Conservation (phyloP, 2,329 filamentous ascomycete genomes). For the Biscogniauxia mediterranea region DNA sequence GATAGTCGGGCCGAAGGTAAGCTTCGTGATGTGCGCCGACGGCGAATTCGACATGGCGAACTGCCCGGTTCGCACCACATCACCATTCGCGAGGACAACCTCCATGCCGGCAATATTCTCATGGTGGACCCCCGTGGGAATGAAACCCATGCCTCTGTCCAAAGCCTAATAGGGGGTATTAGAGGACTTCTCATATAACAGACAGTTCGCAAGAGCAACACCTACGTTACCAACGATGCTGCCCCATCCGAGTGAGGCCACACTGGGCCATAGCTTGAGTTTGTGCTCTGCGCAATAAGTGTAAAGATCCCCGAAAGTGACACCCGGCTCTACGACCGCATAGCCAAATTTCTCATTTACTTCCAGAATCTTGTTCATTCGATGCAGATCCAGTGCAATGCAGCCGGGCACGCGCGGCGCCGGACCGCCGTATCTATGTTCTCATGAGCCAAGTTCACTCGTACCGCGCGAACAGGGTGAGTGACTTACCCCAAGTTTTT, state of each 20-base stretch:
- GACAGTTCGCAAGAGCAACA: constrained; percentile 24
- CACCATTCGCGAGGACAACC: constrained; percentile 42
- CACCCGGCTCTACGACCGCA: constrained; percentile 46
- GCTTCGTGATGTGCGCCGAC: constrained; percentile 38
- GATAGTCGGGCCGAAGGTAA: constrained; percentile 41
- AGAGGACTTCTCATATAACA: constrained; percentile 13
- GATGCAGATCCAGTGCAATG: constrained; percentile 44
- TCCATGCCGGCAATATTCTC: constrained; percentile 45
- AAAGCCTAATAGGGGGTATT: constrained; percentile 32
- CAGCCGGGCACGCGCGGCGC: constrained; percentile 45
- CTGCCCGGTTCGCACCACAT: constrained; percentile 43
- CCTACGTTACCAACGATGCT: constrained; percentile 47
- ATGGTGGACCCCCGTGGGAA: constrained; percentile 40
- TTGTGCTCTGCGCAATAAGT: constrained; percentile 38
- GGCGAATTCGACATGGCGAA: constrained; percentile 41
- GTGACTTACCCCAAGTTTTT: constrained; percentile 41
- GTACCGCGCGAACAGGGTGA: neutral
- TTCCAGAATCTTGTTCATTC: constrained; percentile 44
- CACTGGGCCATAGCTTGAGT: constrained; percentile 46
- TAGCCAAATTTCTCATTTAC: constrained; percentile 43
- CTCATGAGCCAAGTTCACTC: neutral
- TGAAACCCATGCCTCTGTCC: constrained; percentile 43
- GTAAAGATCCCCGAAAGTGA: constrained; percentile 46
- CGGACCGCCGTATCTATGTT: constrained; percentile 45
- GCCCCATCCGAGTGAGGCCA: constrained; percentile 49